phyloP scores from a whole-genome alignment of 2,329 filamentous ascomycete species.

The Neofusicoccum cordaticola region DNA sequence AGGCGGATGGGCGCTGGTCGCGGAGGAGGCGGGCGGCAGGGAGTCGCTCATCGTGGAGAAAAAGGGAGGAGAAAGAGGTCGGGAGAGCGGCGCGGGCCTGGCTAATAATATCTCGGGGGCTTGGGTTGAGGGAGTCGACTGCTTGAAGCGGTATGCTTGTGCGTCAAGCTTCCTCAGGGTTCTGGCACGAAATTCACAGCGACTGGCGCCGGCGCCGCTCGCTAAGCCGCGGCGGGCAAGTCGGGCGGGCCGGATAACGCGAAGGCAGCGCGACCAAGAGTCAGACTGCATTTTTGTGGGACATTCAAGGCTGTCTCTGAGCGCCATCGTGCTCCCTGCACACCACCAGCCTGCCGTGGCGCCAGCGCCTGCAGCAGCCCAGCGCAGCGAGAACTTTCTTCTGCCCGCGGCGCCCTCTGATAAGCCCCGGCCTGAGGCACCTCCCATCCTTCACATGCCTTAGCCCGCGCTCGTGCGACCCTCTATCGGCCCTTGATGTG shows the following conservation, averaged over 20 bases:
- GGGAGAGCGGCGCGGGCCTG: not conserved
- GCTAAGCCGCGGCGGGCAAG: constrained; percentile 14
- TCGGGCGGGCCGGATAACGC: constrained; percentile 14
- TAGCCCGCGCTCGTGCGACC: constrained; percentile 7
- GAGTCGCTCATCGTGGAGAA: constrained; percentile 14
- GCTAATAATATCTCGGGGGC: constrained; percentile 9
- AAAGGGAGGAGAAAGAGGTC: not conserved
- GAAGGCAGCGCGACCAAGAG: constrained; percentile 9
- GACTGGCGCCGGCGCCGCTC: not conserved
- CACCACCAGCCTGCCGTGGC: constrained; percentile 9
- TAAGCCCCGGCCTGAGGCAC: constrained; percentile 3
- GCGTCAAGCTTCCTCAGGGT: constrained; percentile 4
- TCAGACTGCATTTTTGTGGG: constrained; percentile 17
- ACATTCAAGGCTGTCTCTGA: constrained; percentile 8
- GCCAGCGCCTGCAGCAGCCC: constrained; percentile 1
- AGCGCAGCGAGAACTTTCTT: not conserved
- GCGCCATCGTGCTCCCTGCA: constrained; percentile 12
- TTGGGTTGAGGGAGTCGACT: constrained; percentile 12
- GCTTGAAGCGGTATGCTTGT: constrained; percentile 14
- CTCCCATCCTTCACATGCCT: not conserved
- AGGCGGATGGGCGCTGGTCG: constrained; percentile 34
- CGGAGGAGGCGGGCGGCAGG: constrained; percentile 11
- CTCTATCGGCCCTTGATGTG: constrained; percentile 1
- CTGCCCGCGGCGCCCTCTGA: not conserved
- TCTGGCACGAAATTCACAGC: constrained; percentile 12